phyloP scores from a whole-genome alignment of 1,139 yeast genomes.

The Suhomyces bolitotheri region DNA sequence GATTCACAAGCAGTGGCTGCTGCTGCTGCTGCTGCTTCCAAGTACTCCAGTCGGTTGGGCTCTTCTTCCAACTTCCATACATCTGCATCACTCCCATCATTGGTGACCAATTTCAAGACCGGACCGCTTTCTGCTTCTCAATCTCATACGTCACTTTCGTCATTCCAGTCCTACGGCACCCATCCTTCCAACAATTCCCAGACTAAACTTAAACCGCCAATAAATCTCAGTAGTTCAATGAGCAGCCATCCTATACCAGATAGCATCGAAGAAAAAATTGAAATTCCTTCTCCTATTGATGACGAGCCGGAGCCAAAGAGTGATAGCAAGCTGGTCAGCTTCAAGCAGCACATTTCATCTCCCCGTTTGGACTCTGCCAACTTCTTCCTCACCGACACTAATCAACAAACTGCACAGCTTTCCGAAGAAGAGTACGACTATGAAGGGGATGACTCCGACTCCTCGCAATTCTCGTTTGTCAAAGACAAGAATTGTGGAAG shows the following conservation, averaged over 20 bases:
- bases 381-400: background rate
- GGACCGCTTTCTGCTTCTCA: slow-evolving; percentile 5
- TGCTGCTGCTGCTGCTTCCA: slow-evolving; percentile 10
- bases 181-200: slow-evolving; percentile 6
- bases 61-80: slow-evolving; percentile 5
- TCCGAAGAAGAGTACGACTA: slow-evolving; percentile 19
- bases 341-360: slow-evolving; percentile 4
- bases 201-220: slow-evolving; percentile 10
- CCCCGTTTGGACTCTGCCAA: background rate
- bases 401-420: background rate
- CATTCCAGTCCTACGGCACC: slow-evolving; percentile 10
- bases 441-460: slow-evolving; percentile 27
- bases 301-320: slow-evolving; percentile 1
- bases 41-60: slow-evolving; percentile 4
- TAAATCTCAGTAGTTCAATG: slow-evolving; percentile 1
- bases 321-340: slow-evolving; percentile 22
- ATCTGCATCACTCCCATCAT: slow-evolving; percentile 12
- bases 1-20: slow-evolving; percentile 8
- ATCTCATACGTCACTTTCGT: slow-evolving; percentile 12
- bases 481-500: slow-evolving; percentile 56
- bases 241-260: slow-evolving; percentile 1
- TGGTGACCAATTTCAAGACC: slow-evolving; percentile 5
- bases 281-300: background rate
- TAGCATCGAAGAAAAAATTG: slow-evolving; percentile 3
- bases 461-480: slow-evolving; percentile 60